A percentile compares a stretch with the other conserved stretches of the same genome.
phyloP scores from a whole-genome alignment of 2,329 filamentous ascomycete species.

The Sarocladium kiliense region DNA sequence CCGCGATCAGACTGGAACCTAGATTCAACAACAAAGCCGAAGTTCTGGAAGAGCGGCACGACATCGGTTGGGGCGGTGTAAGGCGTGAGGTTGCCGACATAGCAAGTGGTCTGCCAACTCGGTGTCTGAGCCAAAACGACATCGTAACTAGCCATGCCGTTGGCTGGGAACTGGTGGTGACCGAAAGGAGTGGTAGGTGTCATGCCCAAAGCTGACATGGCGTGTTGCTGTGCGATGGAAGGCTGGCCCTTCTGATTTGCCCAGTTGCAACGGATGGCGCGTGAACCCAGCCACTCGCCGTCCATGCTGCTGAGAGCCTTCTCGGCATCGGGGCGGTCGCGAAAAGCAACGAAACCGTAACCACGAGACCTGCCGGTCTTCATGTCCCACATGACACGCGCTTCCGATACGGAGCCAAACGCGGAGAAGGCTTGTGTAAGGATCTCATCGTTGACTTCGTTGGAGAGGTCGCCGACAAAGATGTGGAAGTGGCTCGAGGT shows the following conservation, averaged over 20 bases:
- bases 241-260: slow-evolving; percentile 99
- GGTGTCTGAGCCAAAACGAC: slow-evolving; percentile 95
- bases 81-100: slow-evolving; percentile 94
- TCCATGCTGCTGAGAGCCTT: slow-evolving; percentile 98
- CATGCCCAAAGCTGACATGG: slow-evolving; percentile 97
- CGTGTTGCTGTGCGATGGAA: slow-evolving; percentile 95
- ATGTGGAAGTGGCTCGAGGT: slow-evolving; percentile 99
- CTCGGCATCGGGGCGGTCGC: slow-evolving; percentile 87
- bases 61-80: slow-evolving; percentile 97
- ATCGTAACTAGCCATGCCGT: slow-evolving; percentile 95
- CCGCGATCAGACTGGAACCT: slow-evolving; percentile 97
- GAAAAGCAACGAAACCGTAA: slow-evolving; percentile 97
- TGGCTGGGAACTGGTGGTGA: slow-evolving; percentile 95
- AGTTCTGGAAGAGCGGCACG: slow-evolving; percentile 97
- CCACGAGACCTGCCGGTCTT: slow-evolving; percentile 97
- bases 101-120: slow-evolving; percentile 96
- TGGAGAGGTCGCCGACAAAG: slow-evolving; percentile 95
- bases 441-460: slow-evolving; percentile 97
- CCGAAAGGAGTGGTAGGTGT: slow-evolving; percentile 94
- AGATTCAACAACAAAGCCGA: slow-evolving; percentile 94
- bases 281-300: slow-evolving; percentile 96
- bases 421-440: slow-evolving; percentile 90
- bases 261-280: slow-evolving; percentile 99
- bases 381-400: slow-evolving; percentile 99
- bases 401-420: slow-evolving; percentile 93